Evolutionary conservation across 208 protist genomes (phyloP).

Genomic region (Crithidia sp.): DNA sequence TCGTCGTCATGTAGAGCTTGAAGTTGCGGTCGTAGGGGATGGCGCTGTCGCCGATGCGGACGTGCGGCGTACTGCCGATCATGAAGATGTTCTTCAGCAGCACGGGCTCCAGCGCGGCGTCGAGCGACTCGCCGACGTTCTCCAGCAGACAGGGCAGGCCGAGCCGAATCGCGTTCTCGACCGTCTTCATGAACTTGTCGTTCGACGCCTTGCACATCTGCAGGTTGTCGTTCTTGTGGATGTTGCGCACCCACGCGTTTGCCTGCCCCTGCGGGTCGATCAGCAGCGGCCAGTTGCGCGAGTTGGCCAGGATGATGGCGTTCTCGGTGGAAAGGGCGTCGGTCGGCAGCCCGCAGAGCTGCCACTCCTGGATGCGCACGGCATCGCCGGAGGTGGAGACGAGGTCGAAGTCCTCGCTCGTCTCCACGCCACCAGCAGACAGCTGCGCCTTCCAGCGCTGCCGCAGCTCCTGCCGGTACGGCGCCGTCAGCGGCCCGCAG

Average conservation of each 20-base stretch:
- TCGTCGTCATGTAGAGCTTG: conserved; percentile 97
- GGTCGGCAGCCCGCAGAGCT: conserved; percentile 95
- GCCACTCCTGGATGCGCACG: conserved; percentile 96
- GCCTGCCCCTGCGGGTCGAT: conserved; percentile 99
- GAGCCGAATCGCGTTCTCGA: conserved; percentile 97
- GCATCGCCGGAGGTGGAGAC: conserved; percentile 93
- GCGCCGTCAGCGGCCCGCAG: conserved; percentile 95
- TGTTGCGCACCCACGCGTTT: conserved; percentile 97
- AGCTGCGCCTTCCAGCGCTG: conserved; percentile 87
- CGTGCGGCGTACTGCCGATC: conserved; percentile 92
- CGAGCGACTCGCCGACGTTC: conserved; percentile 95
- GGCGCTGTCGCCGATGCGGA: conserved; percentile 97
- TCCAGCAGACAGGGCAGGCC: conserved; percentile 97
- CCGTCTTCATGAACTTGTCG: conserved; percentile 93
- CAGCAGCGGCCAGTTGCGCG: conserved; percentile 96
- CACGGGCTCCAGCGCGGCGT: conserved; percentile 96
- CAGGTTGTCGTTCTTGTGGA: conserved; percentile 93
- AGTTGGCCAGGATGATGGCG: conserved; percentile 95
- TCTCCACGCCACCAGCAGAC: conserved; percentile 44
- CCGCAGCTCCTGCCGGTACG: conserved; percentile 90
- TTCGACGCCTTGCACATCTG: conserved; percentile 97
- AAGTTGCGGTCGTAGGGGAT: conserved; percentile 97
- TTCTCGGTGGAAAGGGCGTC: conserved; percentile 97
- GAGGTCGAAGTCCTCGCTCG: conserved; percentile 80
- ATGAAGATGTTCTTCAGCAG: conserved; percentile 96